phyloP scores from a whole-genome alignment of 805 yeast genomes.

The Candida vartiovaarae region DNA sequence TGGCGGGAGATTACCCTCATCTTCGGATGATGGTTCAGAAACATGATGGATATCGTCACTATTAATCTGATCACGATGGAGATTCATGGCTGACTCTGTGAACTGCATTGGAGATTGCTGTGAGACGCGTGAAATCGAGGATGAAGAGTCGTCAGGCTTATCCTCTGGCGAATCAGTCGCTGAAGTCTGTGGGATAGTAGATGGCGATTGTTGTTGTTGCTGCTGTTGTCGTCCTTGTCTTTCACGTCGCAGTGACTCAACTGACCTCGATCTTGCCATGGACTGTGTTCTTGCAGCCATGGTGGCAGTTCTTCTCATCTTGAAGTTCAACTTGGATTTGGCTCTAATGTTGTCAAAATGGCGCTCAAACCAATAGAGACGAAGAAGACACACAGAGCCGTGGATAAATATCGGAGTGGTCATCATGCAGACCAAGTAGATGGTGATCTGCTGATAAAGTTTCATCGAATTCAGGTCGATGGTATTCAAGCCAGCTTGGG shows the following conservation, averaged over 20 bases:
- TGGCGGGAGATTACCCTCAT: slow-evolving; percentile 1
- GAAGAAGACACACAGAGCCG: slow-evolving; percentile 63
- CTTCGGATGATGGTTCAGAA: slow-evolving; percentile 21
- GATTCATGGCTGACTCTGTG: slow-evolving; percentile 7
- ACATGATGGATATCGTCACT: slow-evolving; percentile 10
- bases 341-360: slow-evolving; percentile 76
- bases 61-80: slow-evolving; percentile 1
- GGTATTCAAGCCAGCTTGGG: slow-evolving; percentile 92
- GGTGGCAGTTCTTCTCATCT: slow-evolving; percentile 77
- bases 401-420: slow-evolving; percentile 90
- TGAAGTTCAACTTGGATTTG: slow-evolving; percentile 69
- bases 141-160: slow-evolving; percentile 1
- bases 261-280: slow-evolving; percentile 15
- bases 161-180: slow-evolving; percentile 4
- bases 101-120: slow-evolving; percentile 1
- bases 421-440: slow-evolving; percentile 55
- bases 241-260: slow-evolving; percentile 8
- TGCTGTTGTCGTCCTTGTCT: background rate
- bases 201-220: background rate
- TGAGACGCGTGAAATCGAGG: slow-evolving; percentile 13
- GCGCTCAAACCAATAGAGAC: slow-evolving; percentile 86
- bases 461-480: slow-evolving; percentile 55
- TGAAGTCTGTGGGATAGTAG: too few relatives aligned
- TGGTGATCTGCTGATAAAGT: slow-evolving; percentile 72
- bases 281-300: slow-evolving; percentile 44